These are phyloP conservation scores for Cyberlindnera amylophila DNA, from an alignment of 805 yeast species.

Conservation along the genomic window DNA sequence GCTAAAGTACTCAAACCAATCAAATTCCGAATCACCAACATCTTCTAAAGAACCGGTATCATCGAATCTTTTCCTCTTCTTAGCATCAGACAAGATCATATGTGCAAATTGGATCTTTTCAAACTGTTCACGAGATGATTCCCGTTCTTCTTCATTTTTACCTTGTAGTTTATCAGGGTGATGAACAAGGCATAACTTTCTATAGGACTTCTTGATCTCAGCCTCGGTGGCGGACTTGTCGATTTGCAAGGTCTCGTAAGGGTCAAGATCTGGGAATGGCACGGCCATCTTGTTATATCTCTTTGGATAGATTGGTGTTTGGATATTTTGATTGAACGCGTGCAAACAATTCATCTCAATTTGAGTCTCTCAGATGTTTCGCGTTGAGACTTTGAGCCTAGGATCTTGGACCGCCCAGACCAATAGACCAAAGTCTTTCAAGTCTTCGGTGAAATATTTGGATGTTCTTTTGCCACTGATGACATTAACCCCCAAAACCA, in stretches of 20 bases:
- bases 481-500: neutral
- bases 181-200: constrained; percentile 54
- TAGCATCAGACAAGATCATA: constrained; percentile 57
- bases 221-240: constrained; percentile 38
- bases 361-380: too few relatives aligned
- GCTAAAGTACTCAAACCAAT: constrained; percentile 58
- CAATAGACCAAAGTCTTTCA: too few relatives aligned
- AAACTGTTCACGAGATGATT: constrained; percentile 41
- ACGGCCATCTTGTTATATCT: constrained; percentile 17
- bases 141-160: constrained; percentile 30
- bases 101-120: constrained; percentile 75
- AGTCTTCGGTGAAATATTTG: too few relatives aligned
- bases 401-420: too few relatives aligned
- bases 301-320: neutral
- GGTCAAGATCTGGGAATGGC: constrained; percentile 56
- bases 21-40: constrained; percentile 34
- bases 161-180: constrained; percentile 70
- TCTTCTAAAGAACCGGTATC: constrained; percentile 61
- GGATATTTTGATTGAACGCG: too few relatives aligned
- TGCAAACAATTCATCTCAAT: too few relatives aligned
- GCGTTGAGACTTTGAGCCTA: too few relatives aligned
- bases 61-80: constrained; percentile 57
- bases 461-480: neutral
- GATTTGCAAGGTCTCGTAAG: constrained; percentile 53
- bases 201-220: constrained; percentile 64